Evolutionary conservation across 2,329 filamentous ascomycete species (phyloP).

Genomic region (Lachnellula arida): DNA sequence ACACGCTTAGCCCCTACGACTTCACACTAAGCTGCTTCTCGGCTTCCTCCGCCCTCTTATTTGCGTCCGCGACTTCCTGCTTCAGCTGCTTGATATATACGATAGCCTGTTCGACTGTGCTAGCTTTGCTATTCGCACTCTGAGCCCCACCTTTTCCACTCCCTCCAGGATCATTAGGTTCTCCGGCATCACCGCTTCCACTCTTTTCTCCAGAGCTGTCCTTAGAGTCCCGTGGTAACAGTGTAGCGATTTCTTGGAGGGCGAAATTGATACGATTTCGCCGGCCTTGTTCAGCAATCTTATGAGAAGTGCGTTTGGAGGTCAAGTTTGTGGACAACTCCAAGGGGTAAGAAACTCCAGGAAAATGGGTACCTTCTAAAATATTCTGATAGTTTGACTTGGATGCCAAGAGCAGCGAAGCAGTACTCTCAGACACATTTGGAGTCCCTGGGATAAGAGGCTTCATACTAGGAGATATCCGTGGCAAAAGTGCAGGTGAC

Average conservation of each 20-base stretch:
- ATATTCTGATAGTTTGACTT: slow-evolving; percentile 99
- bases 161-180: slow-evolving; percentile 44
- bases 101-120: slow-evolving; percentile 95
- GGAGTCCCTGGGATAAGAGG: slow-evolving; percentile 68
- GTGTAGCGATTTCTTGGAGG: slow-evolving; percentile 80
- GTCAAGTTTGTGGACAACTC: slow-evolving; percentile 90
- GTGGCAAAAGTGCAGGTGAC: slow-evolving; percentile 80
- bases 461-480: slow-evolving; percentile 92
- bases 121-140: slow-evolving; percentile 83
- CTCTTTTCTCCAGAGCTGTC: slow-evolving; percentile 34
- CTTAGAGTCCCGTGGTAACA: slow-evolving; percentile 62
- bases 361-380: slow-evolving; percentile 84
- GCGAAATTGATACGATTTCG: slow-evolving; percentile 94
- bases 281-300: slow-evolving; percentile 93
- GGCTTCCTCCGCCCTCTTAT: slow-evolving; percentile 47
- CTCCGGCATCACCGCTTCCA: slow-evolving; percentile 39
- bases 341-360: slow-evolving; percentile 85
- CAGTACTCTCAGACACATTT: slow-evolving; percentile 52
- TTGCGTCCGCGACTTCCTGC: slow-evolving; percentile 63
- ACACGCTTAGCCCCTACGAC: background rate
- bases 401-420: slow-evolving; percentile 74
- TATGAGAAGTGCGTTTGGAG: slow-evolving; percentile 95
- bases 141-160: slow-evolving; percentile 38
- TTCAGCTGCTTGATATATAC: slow-evolving; percentile 88
- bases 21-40: slow-evolving; percentile 25